Evolutionary conservation across 768 basidiomycete genomes (phyloP).

Genomic region (Suillus clintonianus): DNA sequence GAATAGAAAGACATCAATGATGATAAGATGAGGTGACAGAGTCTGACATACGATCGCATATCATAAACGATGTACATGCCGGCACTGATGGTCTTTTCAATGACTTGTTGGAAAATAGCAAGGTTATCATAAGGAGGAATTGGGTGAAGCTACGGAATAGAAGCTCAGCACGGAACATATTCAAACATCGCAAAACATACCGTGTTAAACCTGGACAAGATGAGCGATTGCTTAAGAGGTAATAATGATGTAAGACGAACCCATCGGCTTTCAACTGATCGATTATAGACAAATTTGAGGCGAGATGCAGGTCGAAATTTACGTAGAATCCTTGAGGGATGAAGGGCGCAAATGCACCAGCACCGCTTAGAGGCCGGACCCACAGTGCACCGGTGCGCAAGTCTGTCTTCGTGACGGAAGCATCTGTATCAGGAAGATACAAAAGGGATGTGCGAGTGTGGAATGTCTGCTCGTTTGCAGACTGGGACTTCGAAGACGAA

Average conservation of each 20-base stretch:
- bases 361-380: constrained; percentile 33
- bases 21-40: background rate
- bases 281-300: constrained; percentile 50
- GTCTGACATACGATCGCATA: constrained; percentile 55
- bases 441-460: constrained; percentile 32
- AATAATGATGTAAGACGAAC: constrained; percentile 18
- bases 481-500: background rate
- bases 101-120: constrained; percentile 32
- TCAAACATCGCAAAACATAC: constrained; percentile 12
- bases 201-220: constrained; percentile 17
- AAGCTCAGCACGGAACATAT: constrained; percentile 20
- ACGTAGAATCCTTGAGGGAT: constrained; percentile 80
- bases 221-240: background rate
- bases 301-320: constrained; percentile 54
- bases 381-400: constrained; percentile 45
- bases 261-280: constrained; percentile 62
- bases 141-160: constrained; percentile 57
- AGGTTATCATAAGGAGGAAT: constrained; percentile 66
- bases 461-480: constrained; percentile 30
- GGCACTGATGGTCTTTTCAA: constrained; percentile 16
- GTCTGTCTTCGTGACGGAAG: constrained; percentile 51
- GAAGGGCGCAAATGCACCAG: constrained; percentile 38
- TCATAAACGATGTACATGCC: constrained; percentile 73
- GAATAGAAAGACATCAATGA: background rate
- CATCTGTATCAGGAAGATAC: constrained; percentile 40